phyloP scores from a whole-genome alignment of 2,329 filamentous ascomycete genomes.

The Hawksworthiomyces lignivorus region DNA sequence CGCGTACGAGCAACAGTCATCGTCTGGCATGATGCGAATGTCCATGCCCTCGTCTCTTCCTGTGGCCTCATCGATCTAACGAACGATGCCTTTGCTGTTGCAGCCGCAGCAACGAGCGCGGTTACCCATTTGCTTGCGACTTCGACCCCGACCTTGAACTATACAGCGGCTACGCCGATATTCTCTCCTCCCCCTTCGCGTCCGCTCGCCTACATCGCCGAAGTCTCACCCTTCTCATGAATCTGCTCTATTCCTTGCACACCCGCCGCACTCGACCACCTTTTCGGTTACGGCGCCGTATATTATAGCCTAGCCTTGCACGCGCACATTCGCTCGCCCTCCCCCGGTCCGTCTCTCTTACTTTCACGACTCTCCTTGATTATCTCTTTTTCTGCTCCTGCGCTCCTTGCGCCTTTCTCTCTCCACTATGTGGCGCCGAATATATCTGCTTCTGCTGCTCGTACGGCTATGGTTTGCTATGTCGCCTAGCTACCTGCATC shows the following conservation, averaged over 20 bases:
- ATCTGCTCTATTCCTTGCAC: too few species aligned
- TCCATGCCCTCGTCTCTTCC: background rate
- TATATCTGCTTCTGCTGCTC: slow-evolving; percentile 75
- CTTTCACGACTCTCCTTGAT: background rate
- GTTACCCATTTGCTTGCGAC: slow-evolving; percentile 6
- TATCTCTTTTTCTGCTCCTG: slow-evolving; percentile 3
- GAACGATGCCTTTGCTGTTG: slow-evolving; percentile 11
- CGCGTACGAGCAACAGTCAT: too few species aligned
- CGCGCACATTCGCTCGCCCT: too few species aligned
- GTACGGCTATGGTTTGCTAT: slow-evolving; percentile 91
- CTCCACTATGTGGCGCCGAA: slow-evolving; percentile 77
- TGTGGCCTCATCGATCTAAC: background rate
- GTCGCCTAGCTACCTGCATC: slow-evolving; percentile 92
- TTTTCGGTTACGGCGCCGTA: too few species aligned
- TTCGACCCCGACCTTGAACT: background rate
- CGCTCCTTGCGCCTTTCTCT: slow-evolving; percentile 3
- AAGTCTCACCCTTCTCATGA: too few species aligned
- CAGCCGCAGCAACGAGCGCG: slow-evolving; percentile 11
- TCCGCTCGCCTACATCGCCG: too few species aligned
- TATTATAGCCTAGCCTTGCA: too few species aligned
- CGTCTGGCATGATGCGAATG: too few species aligned
- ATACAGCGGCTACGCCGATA: background rate
- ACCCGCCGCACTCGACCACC: too few species aligned
- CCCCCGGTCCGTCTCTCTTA: background rate
- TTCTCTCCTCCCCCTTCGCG: background rate